These are phyloP conservation scores for Asparagopsis taxiformis DNA, from an alignment of 31 red algal genomes.

Conservation along the genomic window DNA sequence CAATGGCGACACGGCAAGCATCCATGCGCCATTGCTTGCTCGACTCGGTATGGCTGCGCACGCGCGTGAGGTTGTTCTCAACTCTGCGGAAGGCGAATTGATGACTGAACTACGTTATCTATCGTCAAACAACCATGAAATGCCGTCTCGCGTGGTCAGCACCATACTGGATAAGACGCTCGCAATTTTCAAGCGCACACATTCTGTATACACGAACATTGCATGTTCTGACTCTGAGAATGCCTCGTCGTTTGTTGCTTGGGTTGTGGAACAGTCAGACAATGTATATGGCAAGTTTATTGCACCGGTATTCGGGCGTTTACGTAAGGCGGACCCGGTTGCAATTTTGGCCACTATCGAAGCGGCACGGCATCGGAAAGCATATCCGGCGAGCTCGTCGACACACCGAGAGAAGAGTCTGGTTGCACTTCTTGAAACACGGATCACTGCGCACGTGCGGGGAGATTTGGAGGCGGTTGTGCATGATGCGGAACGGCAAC, in stretches of 20 bases:
- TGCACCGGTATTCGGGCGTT: constrained; percentile 19
- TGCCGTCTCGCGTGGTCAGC: constrained; percentile 23
- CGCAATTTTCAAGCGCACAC: constrained; percentile 29
- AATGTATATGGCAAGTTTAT: constrained; percentile 51
- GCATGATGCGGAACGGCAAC: constrained; percentile 45
- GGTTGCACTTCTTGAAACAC: constrained; percentile 33
- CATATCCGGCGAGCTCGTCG: constrained; percentile 3
- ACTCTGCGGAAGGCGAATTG: constrained; percentile 30
- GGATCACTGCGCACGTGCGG: constrained; percentile 24
- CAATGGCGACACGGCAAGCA: constrained; percentile 20
- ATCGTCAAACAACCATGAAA: constrained; percentile 13
- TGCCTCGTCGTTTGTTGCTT: constrained; percentile 40
- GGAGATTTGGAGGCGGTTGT: constrained; percentile 28
- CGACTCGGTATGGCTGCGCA: constrained; percentile 38
- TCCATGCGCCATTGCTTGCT: constrained; percentile 24
- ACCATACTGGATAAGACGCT: constrained; percentile 45
- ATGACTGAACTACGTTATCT: constrained; percentile 22
- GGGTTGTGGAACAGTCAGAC: constrained; percentile 56
- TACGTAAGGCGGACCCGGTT: constrained; percentile 35
- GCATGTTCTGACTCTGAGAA: constrained; percentile 24
- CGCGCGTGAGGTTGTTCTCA: constrained; percentile 33
- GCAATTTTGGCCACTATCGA: constrained; percentile 56
- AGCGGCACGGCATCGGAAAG: constrained; percentile 26
- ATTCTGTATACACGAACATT: constrained; percentile 34
- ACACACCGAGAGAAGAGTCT: constrained; percentile 19